Evolutionary conservation across 805 yeast genomes (phyloP).

Genomic region (Hanseniaspora mollemarum): DNA sequence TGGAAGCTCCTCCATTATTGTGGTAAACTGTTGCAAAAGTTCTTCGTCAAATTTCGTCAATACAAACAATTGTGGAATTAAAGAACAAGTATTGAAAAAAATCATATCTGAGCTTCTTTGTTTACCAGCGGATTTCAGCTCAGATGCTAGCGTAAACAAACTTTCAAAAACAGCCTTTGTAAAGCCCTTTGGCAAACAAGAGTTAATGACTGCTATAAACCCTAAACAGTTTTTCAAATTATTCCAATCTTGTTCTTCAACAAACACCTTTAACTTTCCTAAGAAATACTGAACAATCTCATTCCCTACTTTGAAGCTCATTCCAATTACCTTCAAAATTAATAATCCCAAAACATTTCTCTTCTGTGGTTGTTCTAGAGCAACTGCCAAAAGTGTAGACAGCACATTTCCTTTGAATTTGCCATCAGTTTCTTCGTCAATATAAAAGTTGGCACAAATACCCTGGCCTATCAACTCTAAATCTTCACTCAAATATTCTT

Average conservation of each 20-base stretch:
- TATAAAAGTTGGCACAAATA: conserved; percentile 52
- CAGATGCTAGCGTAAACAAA: conserved; percentile 45
- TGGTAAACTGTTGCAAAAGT: not conserved
- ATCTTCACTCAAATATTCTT: conserved; percentile 43
- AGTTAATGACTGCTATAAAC: conserved; percentile 53
- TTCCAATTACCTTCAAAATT: conserved; percentile 53
- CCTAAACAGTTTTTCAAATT: conserved; percentile 60
- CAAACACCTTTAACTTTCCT: conserved; percentile 40
- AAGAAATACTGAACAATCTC: conserved; percentile 60
- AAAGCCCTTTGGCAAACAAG: conserved; percentile 46
- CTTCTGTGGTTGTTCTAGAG: conserved; percentile 86
- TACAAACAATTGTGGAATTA: conserved; percentile 53
- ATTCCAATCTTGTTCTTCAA: conserved; percentile 38
- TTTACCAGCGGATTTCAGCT: conserved; percentile 36
- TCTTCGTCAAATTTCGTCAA: conserved; percentile 30
- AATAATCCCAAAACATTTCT: conserved; percentile 59
- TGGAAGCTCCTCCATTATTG: conserved; percentile 11
- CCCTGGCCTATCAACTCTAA: conserved; percentile 59
- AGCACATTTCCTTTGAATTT: conserved; percentile 48
- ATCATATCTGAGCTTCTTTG: conserved; percentile 52
- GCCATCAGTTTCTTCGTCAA: conserved; percentile 28
- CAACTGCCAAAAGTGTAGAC: conserved; percentile 53
- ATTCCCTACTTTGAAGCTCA: conserved; percentile 54
- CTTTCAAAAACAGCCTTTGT: conserved; percentile 40
- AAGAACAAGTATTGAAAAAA: conserved; percentile 47